Conservation (phyloP, 805 yeast genomes). For the Teunomyces funiuensis region DNA sequence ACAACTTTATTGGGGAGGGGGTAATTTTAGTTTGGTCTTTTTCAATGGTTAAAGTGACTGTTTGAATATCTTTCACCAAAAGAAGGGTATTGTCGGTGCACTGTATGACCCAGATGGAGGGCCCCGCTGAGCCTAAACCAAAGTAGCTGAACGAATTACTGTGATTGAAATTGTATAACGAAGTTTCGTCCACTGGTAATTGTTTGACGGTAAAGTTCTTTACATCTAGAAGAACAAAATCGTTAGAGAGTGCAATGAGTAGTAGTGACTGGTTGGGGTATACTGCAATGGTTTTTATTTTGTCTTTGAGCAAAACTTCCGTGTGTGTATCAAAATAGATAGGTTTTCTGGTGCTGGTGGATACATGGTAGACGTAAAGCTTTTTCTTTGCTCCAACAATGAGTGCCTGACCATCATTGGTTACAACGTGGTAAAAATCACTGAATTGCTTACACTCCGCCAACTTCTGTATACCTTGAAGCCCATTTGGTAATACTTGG, state of each 20-base stretch:
- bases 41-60: conserved; percentile 15
- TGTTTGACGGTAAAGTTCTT: conserved; percentile 14
- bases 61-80: conserved; percentile 35
- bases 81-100: conserved; percentile 15
- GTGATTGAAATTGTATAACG: conserved; percentile 18
- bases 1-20: conserved; percentile 23
- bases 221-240: conserved; percentile 27
- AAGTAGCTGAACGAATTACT: conserved; percentile 38
- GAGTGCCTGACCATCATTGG: conserved; percentile 21
- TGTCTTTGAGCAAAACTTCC: conserved; percentile 32
- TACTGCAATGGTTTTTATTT: conserved; percentile 21
- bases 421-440: conserved; percentile 18
- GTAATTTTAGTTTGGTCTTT: conserved; percentile 10
- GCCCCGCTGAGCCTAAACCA: conserved; percentile 33
- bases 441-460: conserved; percentile 22
- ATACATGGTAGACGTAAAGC: conserved; percentile 25
- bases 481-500: conserved; percentile 1
- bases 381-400: conserved; percentile 31
- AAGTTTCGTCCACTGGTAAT: conserved; percentile 20
- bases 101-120: conserved; percentile 23
- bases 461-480: conserved; percentile 22
- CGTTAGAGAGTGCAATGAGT: conserved; percentile 24
- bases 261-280: conserved; percentile 13
- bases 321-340: conserved; percentile 23
- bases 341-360: conserved; percentile 31